Evolutionary conservation across 371 early-diverging fungal genomes (phyloP).

Genomic region (Rozella allomycis): DNA sequence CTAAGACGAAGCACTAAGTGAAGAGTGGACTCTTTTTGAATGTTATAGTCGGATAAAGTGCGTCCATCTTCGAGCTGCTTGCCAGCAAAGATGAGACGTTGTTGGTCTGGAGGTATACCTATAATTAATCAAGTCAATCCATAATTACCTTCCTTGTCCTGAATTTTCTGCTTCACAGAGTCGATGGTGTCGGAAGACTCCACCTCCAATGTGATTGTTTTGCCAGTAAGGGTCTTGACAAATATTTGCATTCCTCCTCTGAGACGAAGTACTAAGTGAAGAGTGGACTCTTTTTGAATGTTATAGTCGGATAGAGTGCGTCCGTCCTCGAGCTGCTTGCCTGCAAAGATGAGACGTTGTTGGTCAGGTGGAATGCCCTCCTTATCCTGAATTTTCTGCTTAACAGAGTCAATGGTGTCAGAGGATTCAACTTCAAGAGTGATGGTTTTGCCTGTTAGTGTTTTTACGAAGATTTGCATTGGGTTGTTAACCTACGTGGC

Average conservation of each 20-base stretch:
- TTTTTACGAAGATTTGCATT: slow-evolving; percentile 53
- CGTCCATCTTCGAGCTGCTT: slow-evolving; percentile 24
- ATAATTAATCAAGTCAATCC: no score
- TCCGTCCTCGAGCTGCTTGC: slow-evolving; percentile 61
- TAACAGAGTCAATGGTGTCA: slow-evolving; percentile 49
- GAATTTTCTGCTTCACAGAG: slow-evolving; percentile 26
- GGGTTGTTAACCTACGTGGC: no score
- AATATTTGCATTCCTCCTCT: slow-evolving; percentile 64
- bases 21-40: slow-evolving; percentile 60
- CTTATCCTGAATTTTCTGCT: slow-evolving; percentile 95
- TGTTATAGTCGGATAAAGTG: slow-evolving; percentile 36
- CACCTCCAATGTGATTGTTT: slow-evolving; percentile 93
- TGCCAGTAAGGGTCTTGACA: slow-evolving; percentile 58
- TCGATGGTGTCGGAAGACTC: slow-evolving; percentile 91
- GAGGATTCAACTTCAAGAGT: slow-evolving; percentile 28
- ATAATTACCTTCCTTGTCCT: slow-evolving; percentile 34
- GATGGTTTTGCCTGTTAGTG: slow-evolving; percentile 54
- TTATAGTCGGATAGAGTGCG: slow-evolving; percentile 46
- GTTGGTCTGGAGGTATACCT: slow-evolving; percentile 44
- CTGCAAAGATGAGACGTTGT: slow-evolving; percentile 62
- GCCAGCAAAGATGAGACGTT: slow-evolving; percentile 33
- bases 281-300: slow-evolving; percentile 60
- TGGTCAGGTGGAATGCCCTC: slow-evolving; percentile 78
- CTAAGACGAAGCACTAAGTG: slow-evolving; percentile 63
- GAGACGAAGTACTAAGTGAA: slow-evolving; percentile 47